Percentiles rank a stretch among this genome's conserved stretches.
These are phyloP conservation scores for Pouteria campechiana DNA, from an alignment of 179 eudicot species.

Conservation along the genomic window DNA sequence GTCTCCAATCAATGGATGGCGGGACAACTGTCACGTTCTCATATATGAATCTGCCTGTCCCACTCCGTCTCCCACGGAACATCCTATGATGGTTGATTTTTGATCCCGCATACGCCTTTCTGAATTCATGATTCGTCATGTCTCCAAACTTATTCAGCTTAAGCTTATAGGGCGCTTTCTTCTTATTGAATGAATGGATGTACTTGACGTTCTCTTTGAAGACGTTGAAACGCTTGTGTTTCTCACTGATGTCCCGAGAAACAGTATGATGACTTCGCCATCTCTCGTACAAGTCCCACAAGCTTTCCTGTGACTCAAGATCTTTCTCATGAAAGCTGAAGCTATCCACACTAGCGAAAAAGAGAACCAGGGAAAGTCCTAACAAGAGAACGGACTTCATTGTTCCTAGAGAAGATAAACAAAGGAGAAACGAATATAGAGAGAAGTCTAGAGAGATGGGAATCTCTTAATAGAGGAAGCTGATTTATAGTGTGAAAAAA, in stretches of 20 bases:
- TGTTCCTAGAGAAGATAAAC: no score
- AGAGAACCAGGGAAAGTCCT: slow-evolving; percentile 17
- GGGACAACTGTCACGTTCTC: slow-evolving; percentile 31
- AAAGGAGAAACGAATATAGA: background rate
- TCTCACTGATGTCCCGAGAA: slow-evolving; percentile 43
- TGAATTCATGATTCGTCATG: slow-evolving; percentile 60
- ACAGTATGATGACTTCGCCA: slow-evolving; percentile 70
- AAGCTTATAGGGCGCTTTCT: slow-evolving; percentile 68
- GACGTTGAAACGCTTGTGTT: slow-evolving; percentile 58
- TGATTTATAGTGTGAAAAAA: no score
- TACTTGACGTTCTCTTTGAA: slow-evolving; percentile 55
- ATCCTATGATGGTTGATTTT: slow-evolving; percentile 43
- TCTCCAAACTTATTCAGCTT: slow-evolving; percentile 54
- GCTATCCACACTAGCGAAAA: slow-evolving; percentile 17
- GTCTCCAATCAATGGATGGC: slow-evolving; percentile 59
- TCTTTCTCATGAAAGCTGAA: slow-evolving; percentile 47
- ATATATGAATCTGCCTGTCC: slow-evolving; percentile 33
- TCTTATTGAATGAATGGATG: slow-evolving; percentile 42
- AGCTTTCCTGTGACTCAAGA: slow-evolving; percentile 41
- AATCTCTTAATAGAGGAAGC: no score
- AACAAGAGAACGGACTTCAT: slow-evolving; percentile 12
- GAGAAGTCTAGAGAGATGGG: background rate
- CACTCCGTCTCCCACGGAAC: slow-evolving; percentile 20
- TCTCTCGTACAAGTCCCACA: slow-evolving; percentile 65
- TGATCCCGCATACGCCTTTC: slow-evolving; percentile 27